These are phyloP conservation scores for Atkinsonella texensis DNA, from an alignment of 2,329 filamentous ascomycete species.

Conservation along the genomic window DNA sequence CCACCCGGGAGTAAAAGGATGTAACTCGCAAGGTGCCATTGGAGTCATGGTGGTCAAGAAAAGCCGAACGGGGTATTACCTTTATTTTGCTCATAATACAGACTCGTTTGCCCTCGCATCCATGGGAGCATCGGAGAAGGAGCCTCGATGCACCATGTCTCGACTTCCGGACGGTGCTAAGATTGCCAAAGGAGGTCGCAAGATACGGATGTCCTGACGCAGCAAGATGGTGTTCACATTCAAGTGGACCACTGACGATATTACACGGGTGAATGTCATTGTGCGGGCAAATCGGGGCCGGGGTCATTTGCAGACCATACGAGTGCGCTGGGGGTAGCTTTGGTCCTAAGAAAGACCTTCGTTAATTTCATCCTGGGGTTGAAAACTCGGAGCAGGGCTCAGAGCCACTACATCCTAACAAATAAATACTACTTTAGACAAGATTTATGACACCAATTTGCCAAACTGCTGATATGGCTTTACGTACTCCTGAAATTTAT, in stretches of 20 bases:
- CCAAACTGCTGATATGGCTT: neutral
- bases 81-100: conserved; percentile 95
- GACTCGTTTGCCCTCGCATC: conserved; percentile 79
- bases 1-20: conserved; percentile 72
- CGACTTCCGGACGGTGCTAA: conserved; percentile 45
- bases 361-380: neutral
- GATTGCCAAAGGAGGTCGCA: conserved; percentile 44
- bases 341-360: neutral
- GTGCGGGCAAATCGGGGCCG: no score
- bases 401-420: neutral
- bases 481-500: neutral
- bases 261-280: no score
- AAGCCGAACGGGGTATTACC: conserved; percentile 58
- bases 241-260: no score
- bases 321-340: neutral
- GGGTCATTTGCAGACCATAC: no score
- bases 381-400: neutral
- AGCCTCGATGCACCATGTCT: conserved; percentile 79
- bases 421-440: neutral
- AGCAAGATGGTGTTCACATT: no score
- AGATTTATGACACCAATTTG: neutral
- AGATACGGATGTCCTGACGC: conserved; percentile 24
- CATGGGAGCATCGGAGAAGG: conserved; percentile 67
- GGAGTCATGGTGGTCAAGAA: conserved; percentile 88
- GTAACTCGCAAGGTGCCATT: conserved; percentile 75